A percentile compares a stretch with the other conserved stretches of the same genome.
These are phyloP conservation scores for Ogataea trehaloabstinens DNA, from an alignment of 805 yeast species.

Conservation along the genomic window DNA sequence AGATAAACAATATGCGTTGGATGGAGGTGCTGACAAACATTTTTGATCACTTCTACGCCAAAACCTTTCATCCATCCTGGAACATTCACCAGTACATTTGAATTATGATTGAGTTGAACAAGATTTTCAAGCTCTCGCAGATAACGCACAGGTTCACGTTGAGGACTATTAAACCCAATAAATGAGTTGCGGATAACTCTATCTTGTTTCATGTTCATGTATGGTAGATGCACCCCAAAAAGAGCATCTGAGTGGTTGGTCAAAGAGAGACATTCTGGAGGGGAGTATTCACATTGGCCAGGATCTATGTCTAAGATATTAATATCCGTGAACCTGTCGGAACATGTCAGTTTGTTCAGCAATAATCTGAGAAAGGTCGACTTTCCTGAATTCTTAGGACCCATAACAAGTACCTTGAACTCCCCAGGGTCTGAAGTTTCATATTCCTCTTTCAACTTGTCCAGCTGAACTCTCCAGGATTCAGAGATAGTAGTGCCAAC, in stretches of 20 bases:
- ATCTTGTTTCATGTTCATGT: slow-evolving; percentile 33
- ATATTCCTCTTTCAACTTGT: slow-evolving; percentile 13
- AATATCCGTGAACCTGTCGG: slow-evolving; percentile 25
- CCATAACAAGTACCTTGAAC: slow-evolving; percentile 44
- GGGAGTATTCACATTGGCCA: slow-evolving; percentile 79
- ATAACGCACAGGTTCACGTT: slow-evolving; percentile 61
- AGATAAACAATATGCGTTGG: slow-evolving; percentile 62
- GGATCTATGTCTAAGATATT: slow-evolving; percentile 79
- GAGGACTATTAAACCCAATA: slow-evolving; percentile 69
- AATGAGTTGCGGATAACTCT: slow-evolving; percentile 31
- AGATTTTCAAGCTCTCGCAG: slow-evolving; percentile 41
- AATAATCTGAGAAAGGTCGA: slow-evolving; percentile 64
- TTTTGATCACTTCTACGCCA: slow-evolving; percentile 64
- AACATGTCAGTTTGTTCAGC: slow-evolving; percentile 43
- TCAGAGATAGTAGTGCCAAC: slow-evolving; percentile 27
- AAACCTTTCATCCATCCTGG: slow-evolving; percentile 93
- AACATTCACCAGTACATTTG: slow-evolving; percentile 56
- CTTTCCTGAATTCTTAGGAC: slow-evolving; percentile 79
- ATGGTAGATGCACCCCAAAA: slow-evolving; percentile 39
- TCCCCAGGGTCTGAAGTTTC: slow-evolving; percentile 2
- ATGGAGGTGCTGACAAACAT: slow-evolving; percentile 40
- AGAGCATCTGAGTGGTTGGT: slow-evolving; percentile 33
- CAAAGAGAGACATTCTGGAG: slow-evolving; percentile 69
- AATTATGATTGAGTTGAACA: slow-evolving; percentile 29
- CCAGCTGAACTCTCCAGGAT: slow-evolving; percentile 25